phyloP scores from a whole-genome alignment of 306 rosid genomes.

The Ormosia semicastrata region DNA sequence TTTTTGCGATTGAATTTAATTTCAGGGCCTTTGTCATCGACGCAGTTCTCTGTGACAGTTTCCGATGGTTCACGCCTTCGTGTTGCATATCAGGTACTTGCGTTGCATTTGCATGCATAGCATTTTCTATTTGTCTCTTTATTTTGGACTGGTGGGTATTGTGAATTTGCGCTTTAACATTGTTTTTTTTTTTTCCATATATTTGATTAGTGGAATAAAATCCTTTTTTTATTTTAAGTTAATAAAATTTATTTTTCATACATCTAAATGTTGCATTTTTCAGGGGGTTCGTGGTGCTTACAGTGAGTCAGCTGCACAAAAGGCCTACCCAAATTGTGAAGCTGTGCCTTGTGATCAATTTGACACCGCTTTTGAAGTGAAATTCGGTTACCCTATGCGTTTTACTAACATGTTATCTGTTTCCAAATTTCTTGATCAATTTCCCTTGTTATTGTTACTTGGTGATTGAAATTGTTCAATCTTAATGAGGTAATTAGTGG shows the following conservation, averaged over 20 bases:
- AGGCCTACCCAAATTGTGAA: constrained; percentile 95
- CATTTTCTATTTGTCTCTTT: neutral
- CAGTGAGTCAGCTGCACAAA: constrained; percentile 86
- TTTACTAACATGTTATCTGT: neutral
- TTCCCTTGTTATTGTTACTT: neutral
- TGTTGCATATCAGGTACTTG: constrained; percentile 84
- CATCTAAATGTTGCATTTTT: constrained; percentile 34
- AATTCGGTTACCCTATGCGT: neutral
- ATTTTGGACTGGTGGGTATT: no score
- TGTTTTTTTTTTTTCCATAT: neutral
- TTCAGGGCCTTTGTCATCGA: constrained; percentile 77
- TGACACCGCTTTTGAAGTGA: constrained; percentile 86
- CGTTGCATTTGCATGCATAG: neutral
- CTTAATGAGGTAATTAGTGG: neutral
- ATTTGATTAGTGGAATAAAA: neutral
- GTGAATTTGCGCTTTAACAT: neutral
- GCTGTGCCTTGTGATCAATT: constrained; percentile 96
- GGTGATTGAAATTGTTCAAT: neutral
- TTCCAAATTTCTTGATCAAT: neutral
- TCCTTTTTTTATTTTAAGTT: neutral
- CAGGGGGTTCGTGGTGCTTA: constrained; percentile 95
- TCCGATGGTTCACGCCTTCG: constrained; percentile 72
- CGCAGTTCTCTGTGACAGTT: constrained; percentile 45
- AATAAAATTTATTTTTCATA: no score
- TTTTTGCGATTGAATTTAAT: constrained; percentile 25